A percentile compares a stretch with the other conserved stretches of the same genome.
Conservation (phyloP, 2,329 filamentous ascomycete genomes). For the Dactylellina sp. region DNA sequence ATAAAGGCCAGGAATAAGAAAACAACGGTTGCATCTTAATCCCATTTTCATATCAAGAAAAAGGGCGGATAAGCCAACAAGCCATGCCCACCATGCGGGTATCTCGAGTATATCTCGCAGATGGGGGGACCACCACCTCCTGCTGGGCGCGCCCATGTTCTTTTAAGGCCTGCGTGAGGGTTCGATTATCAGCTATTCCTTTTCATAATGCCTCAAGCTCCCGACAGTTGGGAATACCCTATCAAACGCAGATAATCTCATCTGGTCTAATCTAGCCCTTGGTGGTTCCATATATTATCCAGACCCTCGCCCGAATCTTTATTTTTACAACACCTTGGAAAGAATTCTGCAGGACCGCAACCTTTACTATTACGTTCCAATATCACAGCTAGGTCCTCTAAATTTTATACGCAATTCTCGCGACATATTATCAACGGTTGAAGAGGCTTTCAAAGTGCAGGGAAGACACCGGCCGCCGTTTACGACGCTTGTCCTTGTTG, state of each 20-base stretch:
- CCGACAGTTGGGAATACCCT: slow-evolving; percentile 57
- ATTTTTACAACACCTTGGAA: slow-evolving; percentile 55
- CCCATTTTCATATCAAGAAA: slow-evolving; percentile 48
- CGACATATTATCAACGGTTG: slow-evolving; percentile 48
- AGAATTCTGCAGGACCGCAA: slow-evolving; percentile 42
- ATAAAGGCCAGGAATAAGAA: slow-evolving; percentile 50
- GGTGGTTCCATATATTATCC: slow-evolving; percentile 56
- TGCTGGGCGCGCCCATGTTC: slow-evolving; percentile 47
- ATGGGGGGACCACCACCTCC: slow-evolving; percentile 55
- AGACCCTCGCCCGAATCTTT: slow-evolving; percentile 57
- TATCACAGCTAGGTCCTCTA: slow-evolving; percentile 15
- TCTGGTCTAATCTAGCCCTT: slow-evolving; percentile 55
- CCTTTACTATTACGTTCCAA: slow-evolving; percentile 14
- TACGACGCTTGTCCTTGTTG: slow-evolving; percentile 46
- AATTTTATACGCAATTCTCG: slow-evolving; percentile 55
- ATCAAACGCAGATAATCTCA: slow-evolving; percentile 55
- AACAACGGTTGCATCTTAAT: slow-evolving; percentile 48
- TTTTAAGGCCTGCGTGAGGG: slow-evolving; percentile 55
- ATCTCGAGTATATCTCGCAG: slow-evolving; percentile 57
- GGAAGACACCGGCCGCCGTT: slow-evolving; percentile 40
- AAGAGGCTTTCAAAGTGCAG: slow-evolving; percentile 37
- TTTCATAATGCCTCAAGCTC: slow-evolving; percentile 57
- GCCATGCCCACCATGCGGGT: slow-evolving; percentile 49
- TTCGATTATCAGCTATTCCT: slow-evolving; percentile 56
- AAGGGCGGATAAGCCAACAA: slow-evolving; percentile 54